Conservation (phyloP, 2,329 filamentous ascomycete species). For the Colletotrichum sansevieriae region DNA sequence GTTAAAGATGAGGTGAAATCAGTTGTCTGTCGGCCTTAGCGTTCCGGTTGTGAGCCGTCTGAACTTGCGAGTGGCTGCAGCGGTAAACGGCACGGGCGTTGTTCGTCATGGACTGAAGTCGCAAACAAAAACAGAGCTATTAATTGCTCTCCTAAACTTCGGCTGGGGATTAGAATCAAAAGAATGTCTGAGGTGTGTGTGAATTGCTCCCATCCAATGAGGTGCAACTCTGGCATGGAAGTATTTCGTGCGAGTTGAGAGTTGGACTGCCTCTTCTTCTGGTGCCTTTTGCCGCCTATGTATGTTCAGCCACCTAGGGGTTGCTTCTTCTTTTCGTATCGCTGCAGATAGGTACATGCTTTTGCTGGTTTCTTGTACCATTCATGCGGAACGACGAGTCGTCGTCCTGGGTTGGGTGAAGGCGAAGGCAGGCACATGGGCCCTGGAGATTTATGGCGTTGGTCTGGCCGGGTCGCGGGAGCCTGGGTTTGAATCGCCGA, state of each 20-base stretch:
- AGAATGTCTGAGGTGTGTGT: constrained; percentile 20
- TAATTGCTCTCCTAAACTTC: constrained; percentile 23
- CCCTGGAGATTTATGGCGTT: neutral
- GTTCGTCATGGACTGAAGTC: constrained; percentile 14
- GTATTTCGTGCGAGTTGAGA: constrained; percentile 6
- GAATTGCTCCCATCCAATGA: constrained; percentile 1
- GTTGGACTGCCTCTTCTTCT: constrained; percentile 6
- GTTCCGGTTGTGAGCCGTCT: constrained; percentile 26
- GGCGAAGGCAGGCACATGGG: neutral
- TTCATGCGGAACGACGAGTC: constrained; percentile 8
- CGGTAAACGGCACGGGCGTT: constrained; percentile 11
- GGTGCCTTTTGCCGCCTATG: too few species aligned
- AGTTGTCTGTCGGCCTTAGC: constrained; percentile 22
- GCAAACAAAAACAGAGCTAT: neutral
- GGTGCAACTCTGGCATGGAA: neutral
- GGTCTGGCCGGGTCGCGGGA: constrained; percentile 20
- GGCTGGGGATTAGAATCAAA: neutral
- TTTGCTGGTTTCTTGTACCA: neutral
- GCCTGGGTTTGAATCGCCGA: constrained; percentile 12
- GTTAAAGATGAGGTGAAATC: constrained; percentile 39
- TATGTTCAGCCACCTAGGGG: too few species aligned
- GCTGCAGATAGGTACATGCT: constrained; percentile 9
- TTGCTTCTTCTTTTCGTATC: constrained; percentile 7
- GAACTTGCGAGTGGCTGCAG: constrained; percentile 30
- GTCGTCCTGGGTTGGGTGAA: constrained; percentile 20